Base-by-base conservation (phyloP, 768 basidiomycete genomes). In the Lentinula edodes region DNA sequence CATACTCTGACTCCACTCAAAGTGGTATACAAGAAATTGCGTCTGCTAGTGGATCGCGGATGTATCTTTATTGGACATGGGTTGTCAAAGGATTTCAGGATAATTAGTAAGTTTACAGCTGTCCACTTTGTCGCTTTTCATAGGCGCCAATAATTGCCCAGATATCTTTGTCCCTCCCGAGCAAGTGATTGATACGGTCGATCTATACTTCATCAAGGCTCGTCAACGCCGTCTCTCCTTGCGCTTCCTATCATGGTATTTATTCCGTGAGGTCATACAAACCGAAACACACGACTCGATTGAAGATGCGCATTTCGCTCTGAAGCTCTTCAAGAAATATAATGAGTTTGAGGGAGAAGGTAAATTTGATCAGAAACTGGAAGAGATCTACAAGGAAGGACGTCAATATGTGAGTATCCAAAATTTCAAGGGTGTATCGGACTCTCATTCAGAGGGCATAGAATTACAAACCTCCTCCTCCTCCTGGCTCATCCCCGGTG, bases 11-110 rank as follows among this genome's bases (percentile, higher is more conserved):
- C 96, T 1, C 96, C 97, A 0, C 77, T 98, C 61, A 99, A 99
- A 69, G 83, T 96, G n/a, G 97, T 95, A 2, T 99, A 98, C 77
- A 98, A 98, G 80, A 99, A 99, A 71, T 78, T 99, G 12, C 86
- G 97, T 2, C 74, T 95, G 18, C 79, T 98, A 5, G 95, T 98
- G 18, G 97, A 99, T 71, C 81, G 89, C 23, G 95, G 95, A 5
- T 99, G 97, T 69, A 90, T 94, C 61, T 99, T 99, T 71, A 90
- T 98, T 60, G 97, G 97, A 0, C 97, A 99, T 68, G 97, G 97
- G 5, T 83, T 99, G 16, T 90, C 93, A 15, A 98, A 98, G 70
- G 97, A 99, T 72, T 98, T 98, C 76, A 85, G 96, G 10, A 98
- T 96, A 60, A 99, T 98, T 76, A 99, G 96, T 96, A 66, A 71